phyloP scores from a whole-genome alignment of 208 protist genomes.

The Crithidia fasciculata region DNA sequence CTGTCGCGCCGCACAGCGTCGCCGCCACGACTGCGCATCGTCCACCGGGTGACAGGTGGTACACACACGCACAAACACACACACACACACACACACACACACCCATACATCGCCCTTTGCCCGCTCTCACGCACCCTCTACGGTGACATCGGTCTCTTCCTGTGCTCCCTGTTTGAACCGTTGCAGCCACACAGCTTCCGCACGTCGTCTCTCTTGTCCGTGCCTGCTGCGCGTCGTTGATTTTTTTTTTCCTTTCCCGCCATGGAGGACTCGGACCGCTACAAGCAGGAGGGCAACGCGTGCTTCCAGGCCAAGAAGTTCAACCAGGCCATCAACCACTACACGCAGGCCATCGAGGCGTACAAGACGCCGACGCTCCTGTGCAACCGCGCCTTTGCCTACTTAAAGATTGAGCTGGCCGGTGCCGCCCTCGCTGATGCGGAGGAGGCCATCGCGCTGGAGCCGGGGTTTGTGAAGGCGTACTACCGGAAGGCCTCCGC shows the following conservation, averaged over 20 bases:
- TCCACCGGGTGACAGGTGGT: no score
- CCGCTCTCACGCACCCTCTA: no score
- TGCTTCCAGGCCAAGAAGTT: slow-evolving; percentile 90
- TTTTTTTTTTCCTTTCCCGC: background rate
- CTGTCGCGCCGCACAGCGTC: no score
- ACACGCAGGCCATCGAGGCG: slow-evolving; percentile 90
- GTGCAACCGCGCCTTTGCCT: slow-evolving; percentile 95
- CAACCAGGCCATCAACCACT: slow-evolving; percentile 90
- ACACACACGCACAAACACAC: no score
- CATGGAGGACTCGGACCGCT: slow-evolving; percentile 60
- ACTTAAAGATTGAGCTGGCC: slow-evolving; percentile 93
- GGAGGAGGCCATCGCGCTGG: slow-evolving; percentile 89
- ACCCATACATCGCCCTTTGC: no score
- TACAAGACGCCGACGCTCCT: slow-evolving; percentile 83
- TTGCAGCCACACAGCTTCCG: no score
- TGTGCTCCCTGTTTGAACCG: no score
- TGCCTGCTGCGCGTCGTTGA: no score
- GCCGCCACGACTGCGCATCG: no score
- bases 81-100: no score
- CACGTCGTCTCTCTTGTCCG: no score
- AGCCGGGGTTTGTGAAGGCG: slow-evolving; percentile 95
- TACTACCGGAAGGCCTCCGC: slow-evolving; percentile 97
- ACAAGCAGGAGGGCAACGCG: slow-evolving; percentile 87
- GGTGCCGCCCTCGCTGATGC: slow-evolving; percentile 95
- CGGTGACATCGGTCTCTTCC: no score